These are phyloP conservation scores for Aquanectria penicillioides DNA, from an alignment of 2,329 filamentous ascomycete species.

Conservation along the genomic window DNA sequence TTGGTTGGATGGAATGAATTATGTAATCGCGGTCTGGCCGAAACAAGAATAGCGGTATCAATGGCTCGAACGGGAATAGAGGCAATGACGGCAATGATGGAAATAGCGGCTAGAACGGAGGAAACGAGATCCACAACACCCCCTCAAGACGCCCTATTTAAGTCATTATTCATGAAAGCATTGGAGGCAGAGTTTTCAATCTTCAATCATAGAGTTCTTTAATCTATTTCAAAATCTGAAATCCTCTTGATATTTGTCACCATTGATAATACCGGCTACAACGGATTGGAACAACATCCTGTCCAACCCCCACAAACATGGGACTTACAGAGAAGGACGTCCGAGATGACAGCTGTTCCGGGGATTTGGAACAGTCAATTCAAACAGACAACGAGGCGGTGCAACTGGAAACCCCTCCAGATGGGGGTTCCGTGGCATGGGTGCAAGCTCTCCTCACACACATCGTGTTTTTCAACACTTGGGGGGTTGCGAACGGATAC, in stretches of 20 bases:
- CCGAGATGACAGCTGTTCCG: slow-evolving; percentile 3
- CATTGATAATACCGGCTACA: too few species aligned
- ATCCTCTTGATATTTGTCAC: too few species aligned
- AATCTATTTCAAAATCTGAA: too few species aligned
- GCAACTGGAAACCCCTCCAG: slow-evolving; percentile 13
- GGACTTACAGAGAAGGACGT: neutral
- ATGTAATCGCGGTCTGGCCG: too few species aligned
- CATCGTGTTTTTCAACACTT: slow-evolving; percentile 55
- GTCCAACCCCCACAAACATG: slow-evolving; percentile 8
- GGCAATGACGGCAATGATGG: slow-evolving; percentile 26
- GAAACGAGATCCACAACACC: too few species aligned
- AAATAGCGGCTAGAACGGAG: neutral
- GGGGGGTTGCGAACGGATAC: slow-evolving; percentile 58
- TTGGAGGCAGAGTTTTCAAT: too few species aligned
- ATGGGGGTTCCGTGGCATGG: slow-evolving; percentile 42
- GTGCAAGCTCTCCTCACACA: slow-evolving; percentile 47
- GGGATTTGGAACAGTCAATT: slow-evolving; percentile 17
- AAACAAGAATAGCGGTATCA: neutral
- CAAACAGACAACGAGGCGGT: neutral
- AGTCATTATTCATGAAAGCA: neutral
- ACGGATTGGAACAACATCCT: too few species aligned
- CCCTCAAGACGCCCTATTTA: neutral
- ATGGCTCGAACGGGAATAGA: slow-evolving; percentile 24
- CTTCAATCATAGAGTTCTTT: too few species aligned
- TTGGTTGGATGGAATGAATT: too few species aligned